Percentiles rank a stretch among this genome's conserved stretches.
Evolutionary conservation across 129 eudicot species (phyloP).

Genomic region (Tagetes erecta): DNA sequence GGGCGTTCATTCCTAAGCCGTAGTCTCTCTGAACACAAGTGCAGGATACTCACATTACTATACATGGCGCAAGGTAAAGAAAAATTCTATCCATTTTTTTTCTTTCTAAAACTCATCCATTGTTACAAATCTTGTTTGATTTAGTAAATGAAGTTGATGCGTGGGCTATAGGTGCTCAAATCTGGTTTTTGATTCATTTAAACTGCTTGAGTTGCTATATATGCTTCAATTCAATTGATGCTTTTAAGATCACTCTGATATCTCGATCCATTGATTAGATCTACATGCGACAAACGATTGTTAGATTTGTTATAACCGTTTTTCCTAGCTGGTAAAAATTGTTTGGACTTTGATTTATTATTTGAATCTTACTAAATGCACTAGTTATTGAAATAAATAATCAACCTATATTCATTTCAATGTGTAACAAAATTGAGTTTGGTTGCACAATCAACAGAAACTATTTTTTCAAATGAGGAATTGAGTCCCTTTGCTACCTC

Average conservation of each 20-base stretch:
- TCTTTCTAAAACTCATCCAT: background rate
- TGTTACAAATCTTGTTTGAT: background rate
- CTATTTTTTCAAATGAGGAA: too few relatives aligned
- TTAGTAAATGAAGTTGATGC: constrained; percentile 5
- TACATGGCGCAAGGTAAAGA: constrained; percentile 18
- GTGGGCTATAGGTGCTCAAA: background rate
- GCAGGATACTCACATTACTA: background rate
- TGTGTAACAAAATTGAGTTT: background rate
- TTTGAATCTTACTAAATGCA: background rate
- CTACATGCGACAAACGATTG: background rate
- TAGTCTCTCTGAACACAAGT: background rate
- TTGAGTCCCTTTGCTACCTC: background rate
- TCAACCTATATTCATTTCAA: background rate
- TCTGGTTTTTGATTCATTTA: background rate
- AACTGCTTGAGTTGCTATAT: constrained; percentile 8
- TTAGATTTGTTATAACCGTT: background rate
- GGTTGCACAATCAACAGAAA: background rate
- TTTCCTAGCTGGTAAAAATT: too few relatives aligned
- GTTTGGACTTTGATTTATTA: too few relatives aligned
- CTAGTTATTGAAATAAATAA: background rate
- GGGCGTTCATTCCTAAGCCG: background rate
- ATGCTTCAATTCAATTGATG: background rate
- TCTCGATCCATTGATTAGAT: background rate
- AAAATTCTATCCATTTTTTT: background rate
- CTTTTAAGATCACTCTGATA: background rate